A percentile compares a stretch with the other conserved stretches of the same genome.
These are phyloP conservation scores for Prunus fruticosa DNA, from an alignment of 306 rosid species.

Conservation along the genomic window DNA sequence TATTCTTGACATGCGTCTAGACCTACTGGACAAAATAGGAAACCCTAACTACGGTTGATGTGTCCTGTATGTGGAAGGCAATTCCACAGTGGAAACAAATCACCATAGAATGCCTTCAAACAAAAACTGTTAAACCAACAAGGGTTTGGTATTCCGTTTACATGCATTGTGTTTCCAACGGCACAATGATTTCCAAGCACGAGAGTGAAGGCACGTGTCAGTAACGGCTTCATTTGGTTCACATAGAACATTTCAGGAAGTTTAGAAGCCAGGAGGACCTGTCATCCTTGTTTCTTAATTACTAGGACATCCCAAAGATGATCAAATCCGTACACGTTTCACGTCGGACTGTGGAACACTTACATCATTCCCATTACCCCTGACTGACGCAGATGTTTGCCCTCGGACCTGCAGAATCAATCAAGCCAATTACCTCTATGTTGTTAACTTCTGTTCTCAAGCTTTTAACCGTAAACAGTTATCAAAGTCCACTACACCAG, in stretches of 20 bases:
- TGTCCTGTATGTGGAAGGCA: background rate
- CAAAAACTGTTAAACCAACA: background rate
- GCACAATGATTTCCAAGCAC: constrained; percentile 10
- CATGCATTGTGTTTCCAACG: background rate
- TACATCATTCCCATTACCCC: constrained; percentile 55
- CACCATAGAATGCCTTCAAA: background rate
- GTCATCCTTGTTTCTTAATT: constrained; percentile 1
- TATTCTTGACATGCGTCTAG: too few relatives aligned
- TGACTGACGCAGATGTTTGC: constrained; percentile 39
- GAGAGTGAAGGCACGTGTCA: background rate
- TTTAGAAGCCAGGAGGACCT: constrained; percentile 11
- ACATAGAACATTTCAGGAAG: constrained; percentile 14
- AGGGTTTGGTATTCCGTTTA: background rate
- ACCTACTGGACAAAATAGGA: too few relatives aligned
- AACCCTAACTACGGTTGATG: background rate
- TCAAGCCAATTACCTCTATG: background rate
- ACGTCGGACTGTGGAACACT: constrained; percentile 71
- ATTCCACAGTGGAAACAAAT: background rate
- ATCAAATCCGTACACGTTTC: constrained; percentile 54
- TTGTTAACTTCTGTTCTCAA: background rate
- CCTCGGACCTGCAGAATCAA: constrained; percentile 60
- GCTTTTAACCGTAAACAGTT: background rate
- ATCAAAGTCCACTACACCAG: background rate
- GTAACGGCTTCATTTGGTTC: constrained; percentile 10
- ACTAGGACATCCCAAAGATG: background rate